A percentile compares a stretch with the other conserved stretches of the same genome.
Evolutionary conservation across 192 early-diverging fungal species (phyloP).

Genomic region (Neocallimastix lanati): DNA sequence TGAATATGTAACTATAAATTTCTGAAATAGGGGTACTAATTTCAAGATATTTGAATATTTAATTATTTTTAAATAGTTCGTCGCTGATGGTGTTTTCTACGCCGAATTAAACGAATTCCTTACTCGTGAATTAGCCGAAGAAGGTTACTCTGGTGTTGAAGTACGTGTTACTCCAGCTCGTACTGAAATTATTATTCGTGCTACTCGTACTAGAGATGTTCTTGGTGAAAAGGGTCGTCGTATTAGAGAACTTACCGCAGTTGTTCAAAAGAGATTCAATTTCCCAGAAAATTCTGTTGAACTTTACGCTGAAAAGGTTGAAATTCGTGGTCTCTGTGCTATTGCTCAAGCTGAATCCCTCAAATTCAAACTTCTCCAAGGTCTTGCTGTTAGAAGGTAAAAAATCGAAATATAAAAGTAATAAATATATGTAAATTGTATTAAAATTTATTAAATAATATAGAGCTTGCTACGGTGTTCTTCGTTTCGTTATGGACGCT

Average conservation of each 20-base stretch:
- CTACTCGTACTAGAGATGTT: slow-evolving; percentile 94
- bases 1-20: too few species aligned
- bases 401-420: too few species aligned
- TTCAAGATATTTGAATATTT: too few species aligned
- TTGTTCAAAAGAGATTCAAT: slow-evolving; percentile 99
- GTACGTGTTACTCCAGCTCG: slow-evolving; percentile 97
- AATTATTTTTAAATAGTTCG: slow-evolving; percentile 77
- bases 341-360: slow-evolving; percentile 97
- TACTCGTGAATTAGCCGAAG: slow-evolving; percentile 85
- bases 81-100: slow-evolving; percentile 99
- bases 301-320: slow-evolving; percentile 94
- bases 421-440: too few species aligned
- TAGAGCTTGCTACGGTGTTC: slow-evolving; percentile 91
- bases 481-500: slow-evolving; percentile 97
- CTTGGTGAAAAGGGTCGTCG: slow-evolving; percentile 96
- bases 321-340: slow-evolving; percentile 91
- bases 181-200: slow-evolving; percentile 98
- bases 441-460: too few species aligned
- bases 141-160: slow-evolving; percentile 99
- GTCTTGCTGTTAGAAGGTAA: slow-evolving; percentile 86
- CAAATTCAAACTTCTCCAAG: slow-evolving; percentile 92
- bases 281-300: slow-evolving; percentile 96
- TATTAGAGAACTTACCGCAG: slow-evolving; percentile 91
- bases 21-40: too few species aligned
- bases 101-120: slow-evolving; percentile 99